phyloP scores from a whole-genome alignment of 2,329 filamentous ascomycete genomes.

The Nigrograna mackinnonii region DNA sequence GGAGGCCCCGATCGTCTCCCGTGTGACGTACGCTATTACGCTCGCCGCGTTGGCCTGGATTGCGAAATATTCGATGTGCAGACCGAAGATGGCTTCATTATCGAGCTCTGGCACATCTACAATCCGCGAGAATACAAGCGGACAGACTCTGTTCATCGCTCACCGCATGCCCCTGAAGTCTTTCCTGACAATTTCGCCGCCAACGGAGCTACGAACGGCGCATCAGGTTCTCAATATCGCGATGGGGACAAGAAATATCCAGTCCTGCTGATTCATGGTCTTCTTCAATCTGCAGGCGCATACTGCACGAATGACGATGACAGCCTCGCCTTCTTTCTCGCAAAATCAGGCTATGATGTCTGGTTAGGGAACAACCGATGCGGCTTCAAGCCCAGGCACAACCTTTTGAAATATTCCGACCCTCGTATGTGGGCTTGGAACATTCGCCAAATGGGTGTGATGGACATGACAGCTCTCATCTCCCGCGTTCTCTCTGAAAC shows the following conservation, averaged over 20 bases:
- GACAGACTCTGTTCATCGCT: slow-evolving; percentile 52
- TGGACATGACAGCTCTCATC: slow-evolving; percentile 81
- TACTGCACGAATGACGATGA: slow-evolving; percentile 91
- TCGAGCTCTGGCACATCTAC: slow-evolving; percentile 87
- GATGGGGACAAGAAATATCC: slow-evolving; percentile 69
- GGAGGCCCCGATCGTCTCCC: slow-evolving; percentile 78
- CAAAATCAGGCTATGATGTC: slow-evolving; percentile 90
- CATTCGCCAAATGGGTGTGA: slow-evolving; percentile 88
- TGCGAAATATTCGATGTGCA: slow-evolving; percentile 82
- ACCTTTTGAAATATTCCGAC: slow-evolving; percentile 70
- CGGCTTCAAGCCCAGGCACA: slow-evolving; percentile 79
- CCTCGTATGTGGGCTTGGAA: slow-evolving; percentile 98
- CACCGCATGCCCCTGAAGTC: slow-evolving; percentile 62
- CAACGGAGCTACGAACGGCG: slow-evolving; percentile 21
- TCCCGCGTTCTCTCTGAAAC: slow-evolving; percentile 82
- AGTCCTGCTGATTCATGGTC: slow-evolving; percentile 82
- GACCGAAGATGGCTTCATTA: slow-evolving; percentile 91
- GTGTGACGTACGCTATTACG: slow-evolving; percentile 84
- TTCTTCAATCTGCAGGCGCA: slow-evolving; percentile 84
- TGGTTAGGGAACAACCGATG: slow-evolving; percentile 96
- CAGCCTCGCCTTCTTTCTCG: slow-evolving; percentile 87
- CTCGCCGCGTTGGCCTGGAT: slow-evolving; percentile 82
- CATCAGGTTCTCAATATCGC: slow-evolving; percentile 28
- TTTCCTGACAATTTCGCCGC: slow-evolving; percentile 52
- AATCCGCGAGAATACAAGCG: slow-evolving; percentile 74